Evolutionary conservation across 768 basidiomycete species (phyloP).

Genomic region (Suillus spraguei): DNA sequence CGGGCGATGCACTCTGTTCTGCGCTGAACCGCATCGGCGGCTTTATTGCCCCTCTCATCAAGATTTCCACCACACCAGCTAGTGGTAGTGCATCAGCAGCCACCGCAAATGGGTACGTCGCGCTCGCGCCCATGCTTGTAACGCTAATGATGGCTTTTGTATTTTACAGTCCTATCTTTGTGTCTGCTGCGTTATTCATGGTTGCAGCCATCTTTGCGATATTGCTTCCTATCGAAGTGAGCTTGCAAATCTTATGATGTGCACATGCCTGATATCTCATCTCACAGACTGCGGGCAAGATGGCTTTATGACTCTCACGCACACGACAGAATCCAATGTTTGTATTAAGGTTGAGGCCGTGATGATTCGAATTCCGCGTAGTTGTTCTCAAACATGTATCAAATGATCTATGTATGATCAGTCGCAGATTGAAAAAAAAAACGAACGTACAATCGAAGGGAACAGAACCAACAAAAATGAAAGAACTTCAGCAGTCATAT

Average conservation of each 20-base stretch:
- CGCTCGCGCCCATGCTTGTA: neutral
- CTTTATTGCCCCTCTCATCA: constrained; percentile 50
- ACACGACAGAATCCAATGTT: neutral
- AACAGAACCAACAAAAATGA: neutral
- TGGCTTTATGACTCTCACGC: constrained; percentile 1
- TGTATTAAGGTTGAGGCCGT: neutral
- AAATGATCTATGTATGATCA: constrained; percentile 16
- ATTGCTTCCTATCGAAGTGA: constrained; percentile 52
- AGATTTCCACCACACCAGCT: constrained; percentile 43
- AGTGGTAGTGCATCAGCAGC: constrained; percentile 32
- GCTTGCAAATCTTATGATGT: constrained; percentile 4
- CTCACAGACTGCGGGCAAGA: constrained; percentile 29
- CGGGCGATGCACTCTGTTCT: constrained; percentile 51
- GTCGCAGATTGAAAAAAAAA: neutral
- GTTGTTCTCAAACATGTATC: neutral
- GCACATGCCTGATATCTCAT: neutral
- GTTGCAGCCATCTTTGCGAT: constrained; percentile 41
- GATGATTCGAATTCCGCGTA: neutral
- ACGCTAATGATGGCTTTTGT: neutral
- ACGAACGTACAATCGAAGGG: neutral
- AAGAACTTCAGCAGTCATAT: neutral
- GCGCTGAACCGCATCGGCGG: constrained; percentile 52
- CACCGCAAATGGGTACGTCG: constrained; percentile 39
- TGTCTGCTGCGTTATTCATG: constrained; percentile 48
- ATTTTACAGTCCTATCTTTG: constrained; percentile 44